These are phyloP conservation scores for Phaeosphaeriaceae sp. DNA, from an alignment of 2,329 filamentous ascomycete genomes.

Conservation along the genomic window DNA sequence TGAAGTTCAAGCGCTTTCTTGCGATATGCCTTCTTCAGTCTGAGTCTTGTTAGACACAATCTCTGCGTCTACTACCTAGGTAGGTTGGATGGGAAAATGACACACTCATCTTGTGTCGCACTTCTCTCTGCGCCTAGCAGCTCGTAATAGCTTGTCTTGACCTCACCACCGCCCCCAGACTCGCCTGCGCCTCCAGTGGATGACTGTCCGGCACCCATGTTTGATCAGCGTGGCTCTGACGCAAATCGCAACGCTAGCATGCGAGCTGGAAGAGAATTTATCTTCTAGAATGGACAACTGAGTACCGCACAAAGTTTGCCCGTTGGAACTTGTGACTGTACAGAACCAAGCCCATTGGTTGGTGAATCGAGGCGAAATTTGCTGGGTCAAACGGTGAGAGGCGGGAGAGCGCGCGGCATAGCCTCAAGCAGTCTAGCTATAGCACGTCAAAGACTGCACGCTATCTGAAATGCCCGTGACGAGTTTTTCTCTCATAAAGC, in stretches of 20 bases:
- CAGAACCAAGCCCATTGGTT: slow-evolving; percentile 19
- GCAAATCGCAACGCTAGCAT: slow-evolving; percentile 13
- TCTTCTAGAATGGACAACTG: slow-evolving; percentile 14
- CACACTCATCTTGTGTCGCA: slow-evolving; percentile 82
- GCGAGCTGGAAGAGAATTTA: slow-evolving; percentile 9
- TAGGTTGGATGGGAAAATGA: slow-evolving; percentile 2
- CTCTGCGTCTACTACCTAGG: no score
- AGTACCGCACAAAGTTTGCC: slow-evolving; percentile 1
- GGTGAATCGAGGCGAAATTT: slow-evolving; percentile 1
- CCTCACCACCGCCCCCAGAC: slow-evolving; percentile 32
- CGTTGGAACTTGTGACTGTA: slow-evolving; percentile 16
- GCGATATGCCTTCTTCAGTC: slow-evolving; percentile 92
- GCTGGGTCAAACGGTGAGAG: neutral
- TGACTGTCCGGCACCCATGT: slow-evolving; percentile 56
- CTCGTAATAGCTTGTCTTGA: slow-evolving; percentile 84
- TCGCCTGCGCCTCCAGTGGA: slow-evolving; percentile 39
- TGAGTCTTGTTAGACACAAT: slow-evolving; percentile 42
- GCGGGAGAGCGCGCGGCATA: neutral
- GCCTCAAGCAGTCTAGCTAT: slow-evolving; percentile 15
- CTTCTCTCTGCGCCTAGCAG: slow-evolving; percentile 74
- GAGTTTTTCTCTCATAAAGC: slow-evolving; percentile 16
- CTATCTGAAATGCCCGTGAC: slow-evolving; percentile 13
- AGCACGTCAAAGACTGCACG: slow-evolving; percentile 8
- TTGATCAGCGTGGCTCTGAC: slow-evolving; percentile 8
- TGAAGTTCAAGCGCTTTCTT: slow-evolving; percentile 91